phyloP scores from a whole-genome alignment of 306 rosid species.

The Dryas alaskensis region DNA sequence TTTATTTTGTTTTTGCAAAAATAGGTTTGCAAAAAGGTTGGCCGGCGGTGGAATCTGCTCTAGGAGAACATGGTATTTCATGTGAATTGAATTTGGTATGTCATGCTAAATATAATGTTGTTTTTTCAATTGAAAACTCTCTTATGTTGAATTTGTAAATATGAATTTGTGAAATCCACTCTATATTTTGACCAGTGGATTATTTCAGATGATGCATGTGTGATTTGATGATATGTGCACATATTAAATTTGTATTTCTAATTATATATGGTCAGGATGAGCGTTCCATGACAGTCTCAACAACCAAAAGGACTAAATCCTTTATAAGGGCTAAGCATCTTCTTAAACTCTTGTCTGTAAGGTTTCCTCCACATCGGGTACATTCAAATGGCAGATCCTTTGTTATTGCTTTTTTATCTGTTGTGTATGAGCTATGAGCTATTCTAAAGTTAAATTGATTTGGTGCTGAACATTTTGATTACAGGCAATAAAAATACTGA shows the following conservation, averaged over 20 bases:
- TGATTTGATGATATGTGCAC: too few relatives aligned
- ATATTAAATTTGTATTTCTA: not conserved
- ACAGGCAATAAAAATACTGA: too few relatives aligned
- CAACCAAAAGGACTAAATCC: not conserved
- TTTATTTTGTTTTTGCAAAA: not conserved
- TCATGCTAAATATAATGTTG: too few relatives aligned
- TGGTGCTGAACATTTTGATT: not conserved
- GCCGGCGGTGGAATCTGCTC: not conserved
- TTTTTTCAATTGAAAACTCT: too few relatives aligned
- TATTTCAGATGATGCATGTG: too few relatives aligned
- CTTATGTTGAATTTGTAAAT: too few relatives aligned
- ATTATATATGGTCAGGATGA: not conserved
- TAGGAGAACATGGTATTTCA: not conserved
- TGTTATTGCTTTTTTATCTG: not conserved
- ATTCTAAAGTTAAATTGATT: too few relatives aligned
- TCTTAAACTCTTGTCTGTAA: too few relatives aligned
- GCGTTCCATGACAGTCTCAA: not conserved
- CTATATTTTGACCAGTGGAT: too few relatives aligned
- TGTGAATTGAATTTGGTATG: not conserved
- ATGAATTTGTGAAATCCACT: too few relatives aligned
- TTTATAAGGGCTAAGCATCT: too few relatives aligned
- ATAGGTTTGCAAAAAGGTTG: not conserved
- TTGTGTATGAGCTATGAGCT: not conserved
- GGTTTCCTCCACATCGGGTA: too few relatives aligned
- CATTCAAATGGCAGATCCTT: not conserved